phyloP scores from a whole-genome alignment of 305 asterid species.

The Stenogyne calaminthoides region DNA sequence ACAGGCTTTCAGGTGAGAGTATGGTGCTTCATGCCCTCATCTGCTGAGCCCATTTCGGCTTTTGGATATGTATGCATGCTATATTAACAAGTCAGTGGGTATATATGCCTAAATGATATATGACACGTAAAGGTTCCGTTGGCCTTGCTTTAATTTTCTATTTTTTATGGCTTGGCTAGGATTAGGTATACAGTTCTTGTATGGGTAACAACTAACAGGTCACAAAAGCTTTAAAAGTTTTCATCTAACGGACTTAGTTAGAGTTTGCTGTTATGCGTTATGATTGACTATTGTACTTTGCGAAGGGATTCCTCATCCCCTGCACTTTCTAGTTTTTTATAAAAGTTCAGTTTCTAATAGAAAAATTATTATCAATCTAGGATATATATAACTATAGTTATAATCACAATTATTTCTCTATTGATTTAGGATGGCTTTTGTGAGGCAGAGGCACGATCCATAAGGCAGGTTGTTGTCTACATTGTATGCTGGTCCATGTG shows the following conservation, averaged over 20 bases:
- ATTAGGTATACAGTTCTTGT: not conserved
- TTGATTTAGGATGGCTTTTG: not conserved
- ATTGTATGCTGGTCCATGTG: not conserved
- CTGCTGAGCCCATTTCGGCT: not conserved
- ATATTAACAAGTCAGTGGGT: not conserved
- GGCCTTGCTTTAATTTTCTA: too few relatives aligned
- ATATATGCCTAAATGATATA: not conserved
- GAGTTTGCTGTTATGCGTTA: not conserved
- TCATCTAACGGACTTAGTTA: not conserved
- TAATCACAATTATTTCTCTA: not conserved
- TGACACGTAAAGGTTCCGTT: not conserved
- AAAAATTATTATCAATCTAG: not conserved
- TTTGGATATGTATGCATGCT: slow-evolving; percentile 6
- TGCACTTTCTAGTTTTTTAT: not conserved
- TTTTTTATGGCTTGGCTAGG: too few relatives aligned
- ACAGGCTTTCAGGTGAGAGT: not conserved
- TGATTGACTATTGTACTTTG: not conserved
- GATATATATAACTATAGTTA: not conserved
- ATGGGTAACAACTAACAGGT: not conserved
- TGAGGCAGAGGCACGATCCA: not conserved
- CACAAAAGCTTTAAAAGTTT: not conserved
- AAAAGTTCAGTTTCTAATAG: not conserved
- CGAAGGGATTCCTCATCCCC: not conserved
- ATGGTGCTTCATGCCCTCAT: not conserved
- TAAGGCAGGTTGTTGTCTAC: not conserved